phyloP scores from a whole-genome alignment of 768 basidiomycete species.

The Botryobasidium botryosum region DNA sequence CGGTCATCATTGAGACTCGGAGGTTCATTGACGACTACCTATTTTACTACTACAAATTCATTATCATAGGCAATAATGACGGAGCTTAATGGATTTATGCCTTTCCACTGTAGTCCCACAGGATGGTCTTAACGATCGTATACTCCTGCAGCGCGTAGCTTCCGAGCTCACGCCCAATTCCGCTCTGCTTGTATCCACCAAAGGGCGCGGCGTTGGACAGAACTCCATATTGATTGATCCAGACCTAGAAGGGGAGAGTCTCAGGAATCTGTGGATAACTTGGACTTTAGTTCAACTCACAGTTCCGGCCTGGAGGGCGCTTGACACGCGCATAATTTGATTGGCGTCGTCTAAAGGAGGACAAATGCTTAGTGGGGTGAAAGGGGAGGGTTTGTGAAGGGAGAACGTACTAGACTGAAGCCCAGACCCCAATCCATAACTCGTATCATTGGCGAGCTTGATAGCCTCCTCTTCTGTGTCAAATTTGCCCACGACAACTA shows the following conservation, averaged over 20 bases:
- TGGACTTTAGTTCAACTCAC: constrained; percentile 26
- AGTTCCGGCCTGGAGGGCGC: constrained; percentile 75
- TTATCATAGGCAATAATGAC: no score
- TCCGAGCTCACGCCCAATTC: constrained; percentile 70
- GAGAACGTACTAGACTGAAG: constrained; percentile 61
- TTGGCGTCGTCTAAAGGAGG: constrained; percentile 51
- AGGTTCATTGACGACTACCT: no score
- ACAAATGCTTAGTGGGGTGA: constrained; percentile 12
- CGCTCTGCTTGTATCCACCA: constrained; percentile 45
- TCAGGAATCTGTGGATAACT: constrained; percentile 10
- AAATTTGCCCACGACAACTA: constrained; percentile 69
- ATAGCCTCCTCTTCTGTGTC: constrained; percentile 79
- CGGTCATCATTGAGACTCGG: no score
- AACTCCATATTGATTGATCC: constrained; percentile 83
- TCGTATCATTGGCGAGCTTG: constrained; percentile 67
- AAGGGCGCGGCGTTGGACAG: constrained; percentile 84
- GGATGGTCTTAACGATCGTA: constrained; percentile 63
- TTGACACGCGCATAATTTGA: constrained; percentile 80
- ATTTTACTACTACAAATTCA: no score
- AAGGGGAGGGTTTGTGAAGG: background rate
- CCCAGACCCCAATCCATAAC: constrained; percentile 83
- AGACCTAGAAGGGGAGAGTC: constrained; percentile 28
- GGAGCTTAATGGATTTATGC: no score
- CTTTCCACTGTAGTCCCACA: constrained; percentile 44
- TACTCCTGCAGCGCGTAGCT: constrained; percentile 74